These are phyloP conservation scores for Peronosclerospora sorghi DNA, from an alignment of 352 stramenopile species.

Conservation along the genomic window DNA sequence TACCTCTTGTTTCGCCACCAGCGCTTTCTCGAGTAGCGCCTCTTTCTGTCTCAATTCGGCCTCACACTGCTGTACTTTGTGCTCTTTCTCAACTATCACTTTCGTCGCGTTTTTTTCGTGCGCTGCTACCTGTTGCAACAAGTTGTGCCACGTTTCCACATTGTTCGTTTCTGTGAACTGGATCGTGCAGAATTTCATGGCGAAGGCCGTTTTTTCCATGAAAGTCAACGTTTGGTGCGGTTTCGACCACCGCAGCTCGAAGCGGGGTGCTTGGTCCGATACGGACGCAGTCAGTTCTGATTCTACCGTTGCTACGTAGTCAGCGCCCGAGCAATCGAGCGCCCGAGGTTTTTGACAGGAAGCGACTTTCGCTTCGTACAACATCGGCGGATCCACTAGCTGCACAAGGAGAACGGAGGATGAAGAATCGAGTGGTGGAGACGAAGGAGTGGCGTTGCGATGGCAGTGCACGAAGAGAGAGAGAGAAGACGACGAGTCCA, in stretches of 20 bases:
- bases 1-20: slow-evolving; percentile 30
- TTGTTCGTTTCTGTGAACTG: slow-evolving; percentile 19
- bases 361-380: slow-evolving; percentile 16
- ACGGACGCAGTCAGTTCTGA: slow-evolving; percentile 22
- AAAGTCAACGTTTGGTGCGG: slow-evolving; percentile 27
- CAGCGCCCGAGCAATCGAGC: slow-evolving; percentile 26
- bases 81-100: slow-evolving; percentile 9
- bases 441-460: too few relatives aligned
- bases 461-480: too few relatives aligned
- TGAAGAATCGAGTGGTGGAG: too few relatives aligned
- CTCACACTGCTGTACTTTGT: slow-evolving; percentile 22
- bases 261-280: slow-evolving; percentile 12
- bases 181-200: slow-evolving; percentile 45
- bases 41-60: slow-evolving; percentile 34
- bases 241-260: slow-evolving; percentile 36
- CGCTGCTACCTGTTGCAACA: slow-evolving; percentile 25
- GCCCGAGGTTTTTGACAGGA: slow-evolving; percentile 28
- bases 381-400: too few relatives aligned
- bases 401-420: too few relatives aligned
- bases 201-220: slow-evolving; percentile 32
- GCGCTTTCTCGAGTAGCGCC: slow-evolving; percentile 24
- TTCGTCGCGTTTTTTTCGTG: slow-evolving; percentile 1
- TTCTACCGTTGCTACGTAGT: too few relatives aligned
- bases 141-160: slow-evolving; percentile 12
- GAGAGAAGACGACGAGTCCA: too few relatives aligned